Evolutionary conservation across 257 asterid species (phyloP), one percentile per base, ranked within the genome.

Genomic region (Cynanchum wilfordii): DNA sequence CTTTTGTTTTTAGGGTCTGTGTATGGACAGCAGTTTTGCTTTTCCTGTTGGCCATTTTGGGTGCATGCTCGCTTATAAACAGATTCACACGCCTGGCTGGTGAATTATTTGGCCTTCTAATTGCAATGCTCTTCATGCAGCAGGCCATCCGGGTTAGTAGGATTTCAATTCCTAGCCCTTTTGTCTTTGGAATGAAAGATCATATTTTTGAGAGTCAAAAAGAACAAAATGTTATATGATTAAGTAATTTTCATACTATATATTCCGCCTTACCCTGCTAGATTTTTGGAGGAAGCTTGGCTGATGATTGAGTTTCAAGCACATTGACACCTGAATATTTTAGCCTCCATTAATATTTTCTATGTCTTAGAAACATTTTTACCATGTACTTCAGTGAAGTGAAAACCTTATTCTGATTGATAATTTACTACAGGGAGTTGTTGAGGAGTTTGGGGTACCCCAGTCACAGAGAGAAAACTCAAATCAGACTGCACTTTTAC

Each of bases 111-210:
- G 99, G 99, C 62, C 92, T 95, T 69, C 83, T 95, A 70, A 92
- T 95, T 50, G 98, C 99, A 60, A 90, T 92, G 98, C 98, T 95
- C 80, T 95, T 95, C 75, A 89, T 95, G 98, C 99, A 95, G 82
- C 93, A 95, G 82, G 98, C 99, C 0, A 92, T 95, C 76, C 88
- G 94, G 75, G 98, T 93, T 87, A 83, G 95, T 82, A 69, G 57
- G 45, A 68, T 22, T 70, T 49, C 66, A 68, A 57, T 76, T 38
- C 47, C 30, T 62, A 33, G 24, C 38, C 54, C 47, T 27, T 79
- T 57, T 15, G 71, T 59, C 58, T 56, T 64, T 65, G 51, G 57
- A 62, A 5, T 60, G 25, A 68, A 36, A 15, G 40, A 69, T 44
- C 75, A 24, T 45, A 29, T 17, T 65, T 30, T 8, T 20, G 54